phyloP scores from a whole-genome alignment of 805 yeast genomes.

The Wickerhamiella spandovensis region DNA sequence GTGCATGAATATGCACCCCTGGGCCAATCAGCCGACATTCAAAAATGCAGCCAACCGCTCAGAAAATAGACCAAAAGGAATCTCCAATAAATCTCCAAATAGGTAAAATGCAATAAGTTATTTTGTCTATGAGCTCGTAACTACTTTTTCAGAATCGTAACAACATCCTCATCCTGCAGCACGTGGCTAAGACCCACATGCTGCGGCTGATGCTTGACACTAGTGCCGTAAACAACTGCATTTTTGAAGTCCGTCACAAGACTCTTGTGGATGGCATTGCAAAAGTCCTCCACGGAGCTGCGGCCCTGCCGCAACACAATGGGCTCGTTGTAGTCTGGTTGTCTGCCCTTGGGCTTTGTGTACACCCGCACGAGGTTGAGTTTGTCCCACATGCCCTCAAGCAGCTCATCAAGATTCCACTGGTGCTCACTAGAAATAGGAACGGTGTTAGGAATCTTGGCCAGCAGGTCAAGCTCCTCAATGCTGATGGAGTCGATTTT shows the following conservation, averaged over 20 bases:
- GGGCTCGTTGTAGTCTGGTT: slow-evolving; percentile 92
- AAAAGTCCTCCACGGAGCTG: slow-evolving; percentile 85
- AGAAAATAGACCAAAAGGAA: background rate
- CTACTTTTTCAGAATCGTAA: slow-evolving; percentile 71
- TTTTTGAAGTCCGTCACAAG: slow-evolving; percentile 85
- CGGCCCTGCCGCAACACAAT: slow-evolving; percentile 76
- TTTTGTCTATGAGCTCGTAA: background rate
- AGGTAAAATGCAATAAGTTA: background rate
- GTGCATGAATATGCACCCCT: background rate
- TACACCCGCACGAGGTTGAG: slow-evolving; percentile 86
- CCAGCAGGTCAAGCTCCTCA: slow-evolving; percentile 80
- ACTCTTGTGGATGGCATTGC: slow-evolving; percentile 91
- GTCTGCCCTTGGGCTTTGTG: slow-evolving; percentile 89
- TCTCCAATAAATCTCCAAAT: background rate
- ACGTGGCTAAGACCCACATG: slow-evolving; percentile 77
- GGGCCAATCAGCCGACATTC: background rate
- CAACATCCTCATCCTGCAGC: slow-evolving; percentile 92
- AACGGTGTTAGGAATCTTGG: slow-evolving; percentile 91
- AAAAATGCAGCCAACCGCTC: too few relatives aligned
- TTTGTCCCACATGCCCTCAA: slow-evolving; percentile 92
- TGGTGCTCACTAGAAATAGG: slow-evolving; percentile 93
- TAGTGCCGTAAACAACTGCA: slow-evolving; percentile 81
- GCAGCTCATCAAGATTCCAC: slow-evolving; percentile 92
- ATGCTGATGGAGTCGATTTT: slow-evolving; percentile 91
- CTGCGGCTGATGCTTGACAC: slow-evolving; percentile 97